Percentiles rank a stretch among this genome's conserved stretches.
Conservation (phyloP, 2,329 filamentous ascomycete species). For the Blastomyces emzantsi region DNA sequence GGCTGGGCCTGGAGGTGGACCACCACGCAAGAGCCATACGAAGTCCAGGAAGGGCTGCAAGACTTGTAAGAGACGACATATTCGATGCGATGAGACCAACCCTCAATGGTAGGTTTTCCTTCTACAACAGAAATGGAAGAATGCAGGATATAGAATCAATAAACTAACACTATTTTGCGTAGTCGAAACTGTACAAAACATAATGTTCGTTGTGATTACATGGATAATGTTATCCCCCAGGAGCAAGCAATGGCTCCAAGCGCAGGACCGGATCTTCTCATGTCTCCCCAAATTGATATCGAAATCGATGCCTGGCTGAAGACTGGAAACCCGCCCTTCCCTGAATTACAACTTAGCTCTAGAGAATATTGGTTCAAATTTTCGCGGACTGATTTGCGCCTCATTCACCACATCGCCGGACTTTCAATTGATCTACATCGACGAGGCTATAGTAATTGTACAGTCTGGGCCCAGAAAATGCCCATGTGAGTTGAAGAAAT, state of each 20-base stretch:
- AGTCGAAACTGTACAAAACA: conserved; percentile 99
- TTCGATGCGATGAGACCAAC: conserved; percentile 94
- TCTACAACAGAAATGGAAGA: conserved; percentile 17
- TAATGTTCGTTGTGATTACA: conserved; percentile 96
- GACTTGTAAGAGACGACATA: conserved; percentile 95
- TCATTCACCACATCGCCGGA: conserved; percentile 84
- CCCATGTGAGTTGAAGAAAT: conserved; percentile 59
- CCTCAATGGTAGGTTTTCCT: conserved; percentile 70
- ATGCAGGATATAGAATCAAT: conserved; percentile 6
- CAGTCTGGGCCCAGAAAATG: conserved; percentile 86
- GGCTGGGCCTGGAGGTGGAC: conserved; percentile 91
- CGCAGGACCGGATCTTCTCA: conserved; percentile 56
- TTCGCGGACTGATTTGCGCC: conserved; percentile 66
- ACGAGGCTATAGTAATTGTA: conserved; percentile 72
- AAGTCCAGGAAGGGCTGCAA: conserved; percentile 98
- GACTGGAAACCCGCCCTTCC: conserved; percentile 78
- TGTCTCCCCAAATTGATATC: conserved; percentile 76
- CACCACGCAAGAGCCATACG: conserved; percentile 84
- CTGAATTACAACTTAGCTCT: conserved; percentile 67
- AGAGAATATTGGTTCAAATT: conserved; percentile 63
- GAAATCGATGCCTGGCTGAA: conserved; percentile 74
- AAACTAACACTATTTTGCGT: conserved; percentile 16
- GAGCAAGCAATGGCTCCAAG: conserved; percentile 44
- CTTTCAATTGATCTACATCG: conserved; percentile 74
- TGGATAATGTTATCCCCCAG: conserved; percentile 60